A percentile compares a stretch with the other conserved stretches of the same genome.
Evolutionary conservation across 2,329 filamentous ascomycete species (phyloP).

Genomic region (Penicillium sp.): DNA sequence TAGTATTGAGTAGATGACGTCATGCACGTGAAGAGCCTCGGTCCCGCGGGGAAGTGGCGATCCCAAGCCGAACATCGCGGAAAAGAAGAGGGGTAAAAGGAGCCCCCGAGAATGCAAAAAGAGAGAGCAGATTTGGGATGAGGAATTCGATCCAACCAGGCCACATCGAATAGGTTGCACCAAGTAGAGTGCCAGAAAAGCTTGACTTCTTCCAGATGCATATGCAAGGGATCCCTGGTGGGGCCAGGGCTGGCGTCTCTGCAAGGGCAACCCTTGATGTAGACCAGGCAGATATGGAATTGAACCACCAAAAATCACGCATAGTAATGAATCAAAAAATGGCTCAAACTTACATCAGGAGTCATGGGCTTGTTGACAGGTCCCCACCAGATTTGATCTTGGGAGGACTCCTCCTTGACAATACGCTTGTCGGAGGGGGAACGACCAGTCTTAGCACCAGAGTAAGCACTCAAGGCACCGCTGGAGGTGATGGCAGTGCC

Average conservation of each 20-base stretch:
- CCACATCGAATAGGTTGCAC: constrained; percentile 14
- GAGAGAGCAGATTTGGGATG: neutral
- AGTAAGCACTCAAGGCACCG: constrained; percentile 95
- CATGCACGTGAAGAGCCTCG: constrained; percentile 35
- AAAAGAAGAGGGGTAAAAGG: constrained; percentile 11
- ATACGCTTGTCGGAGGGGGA: constrained; percentile 98
- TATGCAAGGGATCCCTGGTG: constrained; percentile 36
- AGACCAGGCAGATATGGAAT: constrained; percentile 27
- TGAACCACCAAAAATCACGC: constrained; percentile 23
- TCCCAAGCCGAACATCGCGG: constrained; percentile 7
- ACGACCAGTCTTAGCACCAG: constrained; percentile 95
- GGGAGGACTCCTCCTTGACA: constrained; percentile 86
- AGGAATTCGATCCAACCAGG: constrained; percentile 4
- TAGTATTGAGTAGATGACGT: constrained; percentile 43
- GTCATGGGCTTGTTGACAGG: constrained; percentile 99
- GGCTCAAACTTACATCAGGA: constrained; percentile 76
- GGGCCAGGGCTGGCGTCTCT: constrained; percentile 28
- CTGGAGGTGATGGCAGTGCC: constrained; percentile 96
- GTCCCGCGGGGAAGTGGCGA: constrained; percentile 25
- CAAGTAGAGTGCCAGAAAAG: constrained; percentile 31
- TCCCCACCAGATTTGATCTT: constrained; percentile 97
- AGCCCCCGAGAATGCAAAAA: neutral
- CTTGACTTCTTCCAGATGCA: constrained; percentile 30
- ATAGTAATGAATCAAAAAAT: constrained; percentile 12
- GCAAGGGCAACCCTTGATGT: constrained; percentile 29